A percentile compares a stretch with the other conserved stretches of the same genome.
These are phyloP conservation scores for Vigna reflexopilosa DNA, from an alignment of 306 rosid species.

Conservation along the genomic window DNA sequence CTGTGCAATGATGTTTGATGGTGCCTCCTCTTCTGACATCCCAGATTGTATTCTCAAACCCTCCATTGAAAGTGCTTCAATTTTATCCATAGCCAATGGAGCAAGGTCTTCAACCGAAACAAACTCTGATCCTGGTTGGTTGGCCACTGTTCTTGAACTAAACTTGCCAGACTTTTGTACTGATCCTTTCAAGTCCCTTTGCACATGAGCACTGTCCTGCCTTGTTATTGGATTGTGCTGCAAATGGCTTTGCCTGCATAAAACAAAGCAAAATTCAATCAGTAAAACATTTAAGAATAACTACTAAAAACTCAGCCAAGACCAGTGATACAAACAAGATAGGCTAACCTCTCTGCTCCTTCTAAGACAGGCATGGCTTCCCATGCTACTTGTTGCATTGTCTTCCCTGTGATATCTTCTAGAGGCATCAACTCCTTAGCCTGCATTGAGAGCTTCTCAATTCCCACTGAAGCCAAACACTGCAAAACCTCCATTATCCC, in stretches of 20 bases:
- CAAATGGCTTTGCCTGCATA: slow-evolving; percentile 60
- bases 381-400: slow-evolving; percentile 95
- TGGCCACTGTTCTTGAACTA: slow-evolving; percentile 52
- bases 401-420: slow-evolving; percentile 95
- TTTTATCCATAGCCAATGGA: slow-evolving; percentile 94
- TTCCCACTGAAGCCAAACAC: slow-evolving; percentile 90
- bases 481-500: slow-evolving; percentile 82
- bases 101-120: slow-evolving; percentile 97
- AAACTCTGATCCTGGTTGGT: slow-evolving; percentile 68
- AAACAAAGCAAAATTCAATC: slow-evolving; percentile 45
- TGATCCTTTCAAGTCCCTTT: slow-evolving; percentile 50
- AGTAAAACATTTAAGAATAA: slow-evolving; percentile 32
- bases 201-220: slow-evolving; percentile 48
- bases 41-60: slow-evolving; percentile 98
- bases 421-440: slow-evolving; percentile 94
- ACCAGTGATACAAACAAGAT: slow-evolving; percentile 31
- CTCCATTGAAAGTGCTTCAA: slow-evolving; percentile 97
- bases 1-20: slow-evolving; percentile 73
- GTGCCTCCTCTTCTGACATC: slow-evolving; percentile 81
- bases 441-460: slow-evolving; percentile 98
- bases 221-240: slow-evolving; percentile 59
- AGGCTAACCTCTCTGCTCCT: slow-evolving; percentile 75
- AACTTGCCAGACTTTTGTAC: slow-evolving; percentile 49
- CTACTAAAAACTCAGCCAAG: slow-evolving; percentile 9
- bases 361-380: slow-evolving; percentile 78